Percentiles rank a stretch among this genome's conserved stretches.
Evolutionary conservation across 2,329 filamentous ascomycete genomes (phyloP).

Genomic region (Podosphaera aphanis): DNA sequence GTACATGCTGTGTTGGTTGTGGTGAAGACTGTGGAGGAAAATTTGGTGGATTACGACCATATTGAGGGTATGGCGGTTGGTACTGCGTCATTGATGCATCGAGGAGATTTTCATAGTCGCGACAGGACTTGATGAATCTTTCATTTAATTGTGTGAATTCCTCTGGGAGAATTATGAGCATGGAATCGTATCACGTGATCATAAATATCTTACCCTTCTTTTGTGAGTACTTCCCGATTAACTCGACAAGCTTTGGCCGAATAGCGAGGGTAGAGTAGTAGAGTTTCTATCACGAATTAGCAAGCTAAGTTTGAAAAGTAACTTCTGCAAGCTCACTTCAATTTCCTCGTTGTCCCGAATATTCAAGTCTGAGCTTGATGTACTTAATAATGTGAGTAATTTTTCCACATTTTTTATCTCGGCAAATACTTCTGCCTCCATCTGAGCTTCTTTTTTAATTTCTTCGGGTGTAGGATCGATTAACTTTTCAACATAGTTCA

Average conservation of each 20-base stretch:
- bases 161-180: conserved; percentile 30
- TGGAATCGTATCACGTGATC: neutral
- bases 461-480: conserved; percentile 87
- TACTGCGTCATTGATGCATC: conserved; percentile 93
- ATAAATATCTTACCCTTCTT: conserved; percentile 52
- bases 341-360: conserved; percentile 95
- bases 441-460: conserved; percentile 82
- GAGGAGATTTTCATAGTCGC: conserved; percentile 88
- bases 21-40: conserved; percentile 18
- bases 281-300: conserved; percentile 27
- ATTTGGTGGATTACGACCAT: conserved; percentile 25
- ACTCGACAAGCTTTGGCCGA: conserved; percentile 83
- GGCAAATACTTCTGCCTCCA: conserved; percentile 63
- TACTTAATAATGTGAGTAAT: conserved; percentile 71
- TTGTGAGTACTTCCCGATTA: conserved; percentile 97
- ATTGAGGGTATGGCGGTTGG: conserved; percentile 47
- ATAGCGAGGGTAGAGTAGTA: conserved; percentile 92
- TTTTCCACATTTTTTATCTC: conserved; percentile 61
- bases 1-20: no score
- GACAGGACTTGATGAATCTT: conserved; percentile 95
- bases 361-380: conserved; percentile 54
- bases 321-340: conserved; percentile 29
- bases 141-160: conserved; percentile 97
- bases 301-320: conserved; percentile 15
- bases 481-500: conserved; percentile 97